Percentiles rank a stretch among this genome's conserved stretches.
Conservation (phyloP, 2,329 filamentous ascomycete species). For the Fusarium temperatum region DNA sequence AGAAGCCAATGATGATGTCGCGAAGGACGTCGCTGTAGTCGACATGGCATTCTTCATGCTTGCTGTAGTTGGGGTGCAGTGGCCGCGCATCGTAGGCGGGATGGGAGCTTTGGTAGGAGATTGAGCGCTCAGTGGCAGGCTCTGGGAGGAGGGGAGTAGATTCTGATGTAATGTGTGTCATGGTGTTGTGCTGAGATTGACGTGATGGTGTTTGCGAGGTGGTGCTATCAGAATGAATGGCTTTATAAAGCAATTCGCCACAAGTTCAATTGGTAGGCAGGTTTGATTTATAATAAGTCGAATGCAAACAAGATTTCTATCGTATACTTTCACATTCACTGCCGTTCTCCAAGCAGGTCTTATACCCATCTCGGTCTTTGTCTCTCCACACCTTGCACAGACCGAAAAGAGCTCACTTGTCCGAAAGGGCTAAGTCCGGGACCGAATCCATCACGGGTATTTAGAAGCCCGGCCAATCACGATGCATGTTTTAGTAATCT, state of each 20-base stretch:
- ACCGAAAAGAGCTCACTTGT: slow-evolving; percentile 11
- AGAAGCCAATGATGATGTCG: slow-evolving; percentile 78
- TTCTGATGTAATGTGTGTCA: slow-evolving; percentile 44
- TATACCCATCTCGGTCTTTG: slow-evolving; percentile 24
- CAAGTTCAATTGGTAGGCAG: neutral
- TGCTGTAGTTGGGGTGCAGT: slow-evolving; percentile 36
- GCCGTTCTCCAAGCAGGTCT: slow-evolving; percentile 13
- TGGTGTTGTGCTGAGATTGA: neutral
- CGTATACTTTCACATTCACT: neutral
- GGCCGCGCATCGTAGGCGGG: slow-evolving; percentile 24
- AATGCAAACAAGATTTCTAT: neutral
- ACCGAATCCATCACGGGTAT: neutral
- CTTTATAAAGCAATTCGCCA: slow-evolving; percentile 10
- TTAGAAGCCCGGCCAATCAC: slow-evolving; percentile 41
- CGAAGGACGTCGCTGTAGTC: slow-evolving; percentile 59
- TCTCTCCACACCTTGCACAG: slow-evolving; percentile 21
- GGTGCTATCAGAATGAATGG: neutral
- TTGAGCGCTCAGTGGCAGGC: slow-evolving; percentile 42
- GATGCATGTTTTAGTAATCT: slow-evolving; percentile 46
- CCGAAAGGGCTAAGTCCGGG: slow-evolving; percentile 23
- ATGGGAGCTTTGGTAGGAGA: slow-evolving; percentile 33
- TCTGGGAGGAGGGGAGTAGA: slow-evolving; percentile 47
- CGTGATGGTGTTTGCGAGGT: neutral
- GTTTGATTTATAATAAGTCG: neutral
- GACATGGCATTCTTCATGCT: slow-evolving; percentile 41